Conservation (phyloP, 2,329 filamentous ascomycete genomes). For the Aspergillus tubingensis region DNA sequence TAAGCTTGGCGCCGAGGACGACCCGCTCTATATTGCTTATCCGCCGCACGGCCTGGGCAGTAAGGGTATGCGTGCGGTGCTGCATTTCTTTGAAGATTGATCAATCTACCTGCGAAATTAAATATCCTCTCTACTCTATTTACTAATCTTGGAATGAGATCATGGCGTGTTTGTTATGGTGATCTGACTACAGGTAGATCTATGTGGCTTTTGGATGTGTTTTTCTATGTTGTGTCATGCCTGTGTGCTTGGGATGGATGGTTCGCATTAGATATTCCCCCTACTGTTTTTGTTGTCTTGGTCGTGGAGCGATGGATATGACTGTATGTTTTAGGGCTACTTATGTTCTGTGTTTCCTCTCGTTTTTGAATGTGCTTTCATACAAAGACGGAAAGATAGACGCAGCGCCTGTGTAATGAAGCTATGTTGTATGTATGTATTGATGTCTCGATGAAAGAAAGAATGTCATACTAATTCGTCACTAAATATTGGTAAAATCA, state of each 20-base stretch:
- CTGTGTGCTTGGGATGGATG: background rate
- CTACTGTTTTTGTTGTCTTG: background rate
- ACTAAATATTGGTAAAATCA: no score
- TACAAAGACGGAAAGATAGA: background rate
- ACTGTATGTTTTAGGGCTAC: background rate
- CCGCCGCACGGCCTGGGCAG: conserved; percentile 82
- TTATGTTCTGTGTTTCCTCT: background rate
- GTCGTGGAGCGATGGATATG: background rate
- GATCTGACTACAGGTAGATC: no score
- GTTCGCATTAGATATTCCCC: background rate
- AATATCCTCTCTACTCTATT: no score
- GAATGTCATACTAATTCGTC: no score
- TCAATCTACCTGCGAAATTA: background rate
- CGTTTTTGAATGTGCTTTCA: background rate
- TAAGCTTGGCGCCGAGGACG: conserved; percentile 83
- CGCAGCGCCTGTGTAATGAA: background rate
- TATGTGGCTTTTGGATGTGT: no score
- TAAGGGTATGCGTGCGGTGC: conserved; percentile 77
- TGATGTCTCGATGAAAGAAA: no score
- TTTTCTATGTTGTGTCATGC: background rate
- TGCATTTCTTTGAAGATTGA: conserved; percentile 80
- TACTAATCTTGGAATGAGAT: no score
- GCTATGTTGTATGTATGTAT: background rate
- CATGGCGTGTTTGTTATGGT: no score
- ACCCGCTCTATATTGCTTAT: conserved; percentile 87